Percentiles rank a stretch among this genome's conserved stretches.
These are phyloP conservation scores for Sarcocystis neurona DNA, from an alignment of 169 alveolate genomes.

Conservation along the genomic window DNA sequence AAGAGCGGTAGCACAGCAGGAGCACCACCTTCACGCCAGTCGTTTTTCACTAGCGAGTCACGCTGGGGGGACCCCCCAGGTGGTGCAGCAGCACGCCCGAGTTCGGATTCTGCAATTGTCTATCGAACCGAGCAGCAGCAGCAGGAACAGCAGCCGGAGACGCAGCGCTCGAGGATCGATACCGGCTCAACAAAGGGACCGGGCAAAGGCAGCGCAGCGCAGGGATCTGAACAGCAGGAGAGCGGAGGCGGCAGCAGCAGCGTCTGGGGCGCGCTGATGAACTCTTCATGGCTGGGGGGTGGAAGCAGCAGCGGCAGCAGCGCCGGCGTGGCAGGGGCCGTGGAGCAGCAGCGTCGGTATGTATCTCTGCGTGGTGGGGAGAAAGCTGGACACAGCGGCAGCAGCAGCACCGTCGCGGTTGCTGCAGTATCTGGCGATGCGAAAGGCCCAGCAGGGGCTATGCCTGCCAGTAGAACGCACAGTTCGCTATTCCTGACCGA, in stretches of 20 bases:
- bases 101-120: too few species aligned
- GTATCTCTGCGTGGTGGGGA: too few species aligned
- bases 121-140: not conserved
- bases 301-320: not conserved
- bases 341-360: too few species aligned
- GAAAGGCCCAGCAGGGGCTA: not conserved
- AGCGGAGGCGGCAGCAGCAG: not conserved
- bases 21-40: too few species aligned
- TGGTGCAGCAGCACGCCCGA: too few species aligned
- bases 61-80: too few species aligned
- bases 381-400: not conserved
- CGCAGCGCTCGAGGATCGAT: not conserved
- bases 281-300: not conserved
- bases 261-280: not conserved
- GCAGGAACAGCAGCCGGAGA: not conserved
- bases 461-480: not conserved
- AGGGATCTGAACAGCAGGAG: too few species aligned
- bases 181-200: not conserved
- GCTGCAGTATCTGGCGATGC: not conserved
- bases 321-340: too few species aligned
- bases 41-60: too few species aligned
- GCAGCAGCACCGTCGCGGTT: not conserved
- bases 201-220: too few species aligned
- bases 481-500: not conserved
- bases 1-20: too few species aligned